Conservation (phyloP, 306 rosid genomes). For the Lotus japonicus region DNA sequence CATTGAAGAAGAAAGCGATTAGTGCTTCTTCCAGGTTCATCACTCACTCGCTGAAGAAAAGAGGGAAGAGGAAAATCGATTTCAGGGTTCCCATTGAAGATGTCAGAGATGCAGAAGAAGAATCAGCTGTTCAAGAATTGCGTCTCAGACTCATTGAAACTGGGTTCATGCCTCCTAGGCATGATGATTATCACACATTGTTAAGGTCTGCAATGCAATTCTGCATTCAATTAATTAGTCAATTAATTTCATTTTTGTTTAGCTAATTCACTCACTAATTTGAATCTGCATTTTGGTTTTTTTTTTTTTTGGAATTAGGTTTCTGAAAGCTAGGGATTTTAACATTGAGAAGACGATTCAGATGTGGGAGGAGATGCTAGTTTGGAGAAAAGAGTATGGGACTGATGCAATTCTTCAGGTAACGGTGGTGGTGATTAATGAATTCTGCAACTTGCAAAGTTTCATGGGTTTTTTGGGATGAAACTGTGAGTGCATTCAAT, state of each 20-base stretch:
- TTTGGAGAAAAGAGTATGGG: conserved; percentile 89
- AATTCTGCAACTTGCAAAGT: too few species aligned
- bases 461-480: too few species aligned
- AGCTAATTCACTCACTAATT: too few species aligned
- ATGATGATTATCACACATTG: conserved; percentile 84
- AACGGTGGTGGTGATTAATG: conserved; percentile 24
- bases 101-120: conserved; percentile 83
- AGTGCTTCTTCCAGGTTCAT: conserved; percentile 88
- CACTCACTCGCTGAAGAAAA: conserved; percentile 87
- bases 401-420: conserved; percentile 88
- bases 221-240: too few species aligned
- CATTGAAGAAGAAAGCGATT: conserved; percentile 85
- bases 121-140: conserved; percentile 67
- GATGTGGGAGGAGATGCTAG: conserved; percentile 97
- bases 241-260: too few species aligned
- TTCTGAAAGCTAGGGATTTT: conserved; percentile 86
- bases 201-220: too few species aligned
- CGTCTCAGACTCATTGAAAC: conserved; percentile 58
- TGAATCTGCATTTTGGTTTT: too few species aligned
- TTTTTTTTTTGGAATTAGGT: conserved; percentile 27
- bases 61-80: conserved; percentile 83
- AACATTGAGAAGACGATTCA: conserved; percentile 67
- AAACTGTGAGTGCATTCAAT: too few species aligned
- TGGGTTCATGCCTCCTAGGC: conserved; percentile 72
- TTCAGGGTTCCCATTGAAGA: conserved; percentile 90